These are phyloP conservation scores for Saussurea involucrata DNA, from an alignment of 129 eudicot species.

Conservation along the genomic window DNA sequence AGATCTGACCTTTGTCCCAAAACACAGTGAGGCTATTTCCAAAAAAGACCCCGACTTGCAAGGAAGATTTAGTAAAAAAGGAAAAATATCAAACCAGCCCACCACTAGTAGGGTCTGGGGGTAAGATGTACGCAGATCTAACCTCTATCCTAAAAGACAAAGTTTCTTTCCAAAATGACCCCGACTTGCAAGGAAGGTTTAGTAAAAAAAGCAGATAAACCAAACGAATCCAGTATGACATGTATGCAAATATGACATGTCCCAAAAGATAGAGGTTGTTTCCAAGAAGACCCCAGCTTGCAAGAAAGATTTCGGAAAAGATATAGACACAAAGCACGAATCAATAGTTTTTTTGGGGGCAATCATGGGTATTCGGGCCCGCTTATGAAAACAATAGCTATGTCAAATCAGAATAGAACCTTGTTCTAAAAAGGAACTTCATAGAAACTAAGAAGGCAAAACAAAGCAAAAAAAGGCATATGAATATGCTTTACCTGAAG, in stretches of 20 bases:
- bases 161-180: not conserved
- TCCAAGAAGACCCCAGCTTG: not conserved
- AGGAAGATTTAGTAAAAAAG: not conserved
- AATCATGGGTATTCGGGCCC: too few species aligned
- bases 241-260: too few species aligned
- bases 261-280: not conserved
- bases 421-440: conserved; percentile 3
- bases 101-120: not conserved
- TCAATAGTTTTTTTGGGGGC: too few species aligned
- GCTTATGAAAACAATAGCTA: too few species aligned
- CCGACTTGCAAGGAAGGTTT: not conserved
- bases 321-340: not conserved
- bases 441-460: not conserved
- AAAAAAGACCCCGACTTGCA: too few species aligned
- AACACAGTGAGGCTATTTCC: too few species aligned
- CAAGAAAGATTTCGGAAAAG: not conserved
- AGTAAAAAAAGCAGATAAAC: too few species aligned
- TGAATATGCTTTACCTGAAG: conserved; percentile 22
- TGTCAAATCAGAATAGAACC: too few species aligned
- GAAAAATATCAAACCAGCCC: not conserved
- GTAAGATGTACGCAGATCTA: not conserved
- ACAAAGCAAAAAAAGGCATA: not conserved
- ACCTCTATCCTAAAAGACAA: not conserved
- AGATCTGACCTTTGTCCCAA: too few species aligned
- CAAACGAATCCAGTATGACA: too few species aligned